These are phyloP conservation scores for Lyophyllum decastes DNA, from an alignment of 768 basidiomycete genomes.

Conservation along the genomic window DNA sequence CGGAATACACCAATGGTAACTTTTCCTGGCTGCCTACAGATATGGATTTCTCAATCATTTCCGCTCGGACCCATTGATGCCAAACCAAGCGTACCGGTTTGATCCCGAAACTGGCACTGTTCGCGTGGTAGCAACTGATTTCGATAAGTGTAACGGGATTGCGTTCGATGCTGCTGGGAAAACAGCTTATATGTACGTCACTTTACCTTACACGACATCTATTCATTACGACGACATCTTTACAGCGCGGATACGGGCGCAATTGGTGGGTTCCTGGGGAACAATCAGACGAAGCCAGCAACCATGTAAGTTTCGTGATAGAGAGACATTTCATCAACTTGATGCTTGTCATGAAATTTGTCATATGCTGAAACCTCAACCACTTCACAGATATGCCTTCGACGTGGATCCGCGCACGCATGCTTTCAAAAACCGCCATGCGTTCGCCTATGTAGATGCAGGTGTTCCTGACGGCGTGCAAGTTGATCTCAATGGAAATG, in stretches of 20 bases:
- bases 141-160: slow-evolving; percentile 73
- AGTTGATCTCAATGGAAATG: slow-evolving; percentile 63
- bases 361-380: background rate
- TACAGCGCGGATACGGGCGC: slow-evolving; percentile 55
- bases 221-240: background rate
- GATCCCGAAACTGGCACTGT: slow-evolving; percentile 66
- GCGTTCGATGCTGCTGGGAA: slow-evolving; percentile 69
- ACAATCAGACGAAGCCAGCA: slow-evolving; percentile 59
- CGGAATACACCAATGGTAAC: background rate
- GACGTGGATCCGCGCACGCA: slow-evolving; percentile 62
- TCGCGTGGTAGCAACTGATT: slow-evolving; percentile 76
- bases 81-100: slow-evolving; percentile 78
- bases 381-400: slow-evolving; percentile 57
- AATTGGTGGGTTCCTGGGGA: slow-evolving; percentile 43
- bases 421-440: slow-evolving; percentile 57
- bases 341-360: background rate
- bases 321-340: background rate
- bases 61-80: slow-evolving; percentile 64
- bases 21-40: slow-evolving; percentile 28
- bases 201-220: background rate
- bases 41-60: slow-evolving; percentile 69
- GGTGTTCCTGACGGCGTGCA: slow-evolving; percentile 71
- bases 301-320: slow-evolving; percentile 53
- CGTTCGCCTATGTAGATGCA: slow-evolving; percentile 68
- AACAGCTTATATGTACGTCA: slow-evolving; percentile 60